These are phyloP conservation scores for Fusarium torulosum DNA, from an alignment of 2,329 filamentous ascomycete species.

Conservation along the genomic window DNA sequence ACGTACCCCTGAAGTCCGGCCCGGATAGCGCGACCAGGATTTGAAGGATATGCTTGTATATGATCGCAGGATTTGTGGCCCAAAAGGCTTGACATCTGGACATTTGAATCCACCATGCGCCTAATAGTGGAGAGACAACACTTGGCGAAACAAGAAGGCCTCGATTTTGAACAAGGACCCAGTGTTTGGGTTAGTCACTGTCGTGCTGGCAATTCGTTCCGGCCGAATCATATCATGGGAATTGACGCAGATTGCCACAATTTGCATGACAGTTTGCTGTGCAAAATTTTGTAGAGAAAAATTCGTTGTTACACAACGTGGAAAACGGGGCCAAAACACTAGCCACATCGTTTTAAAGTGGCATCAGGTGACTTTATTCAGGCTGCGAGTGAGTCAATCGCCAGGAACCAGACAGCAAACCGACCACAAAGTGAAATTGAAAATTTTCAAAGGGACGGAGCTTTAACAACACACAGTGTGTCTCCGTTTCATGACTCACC, in stretches of 20 bases:
- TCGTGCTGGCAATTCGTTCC: constrained; percentile 1
- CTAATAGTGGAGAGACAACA: constrained; percentile 30
- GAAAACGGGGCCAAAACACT: neutral
- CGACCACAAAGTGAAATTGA: neutral
- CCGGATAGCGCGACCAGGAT: constrained; percentile 16
- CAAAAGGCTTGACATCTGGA: constrained; percentile 20
- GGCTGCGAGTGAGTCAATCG: constrained; percentile 24
- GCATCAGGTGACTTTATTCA: constrained; percentile 9
- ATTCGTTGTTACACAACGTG: constrained; percentile 17
- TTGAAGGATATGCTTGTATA: constrained; percentile 6
- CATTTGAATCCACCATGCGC: neutral
- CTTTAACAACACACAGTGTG: constrained; percentile 1
- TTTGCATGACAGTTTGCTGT: constrained; percentile 21
- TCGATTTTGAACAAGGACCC: constrained; percentile 23
- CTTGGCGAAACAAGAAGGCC: constrained; percentile 25
- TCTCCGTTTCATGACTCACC: neutral
- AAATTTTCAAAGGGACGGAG: neutral
- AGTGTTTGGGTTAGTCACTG: constrained; percentile 19
- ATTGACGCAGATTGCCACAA: constrained; percentile 16
- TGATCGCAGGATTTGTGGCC: constrained; percentile 16
- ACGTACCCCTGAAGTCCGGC: constrained; percentile 16
- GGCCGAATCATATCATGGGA: constrained; percentile 28
- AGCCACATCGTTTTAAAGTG: constrained; percentile 19
- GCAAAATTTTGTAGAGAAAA: constrained; percentile 4
- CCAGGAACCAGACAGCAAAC: constrained; percentile 18